Evolutionary conservation across 495 filamentous ascomycete genomes (phyloP).

Genomic region (Aspergillus incahuasiensis): DNA sequence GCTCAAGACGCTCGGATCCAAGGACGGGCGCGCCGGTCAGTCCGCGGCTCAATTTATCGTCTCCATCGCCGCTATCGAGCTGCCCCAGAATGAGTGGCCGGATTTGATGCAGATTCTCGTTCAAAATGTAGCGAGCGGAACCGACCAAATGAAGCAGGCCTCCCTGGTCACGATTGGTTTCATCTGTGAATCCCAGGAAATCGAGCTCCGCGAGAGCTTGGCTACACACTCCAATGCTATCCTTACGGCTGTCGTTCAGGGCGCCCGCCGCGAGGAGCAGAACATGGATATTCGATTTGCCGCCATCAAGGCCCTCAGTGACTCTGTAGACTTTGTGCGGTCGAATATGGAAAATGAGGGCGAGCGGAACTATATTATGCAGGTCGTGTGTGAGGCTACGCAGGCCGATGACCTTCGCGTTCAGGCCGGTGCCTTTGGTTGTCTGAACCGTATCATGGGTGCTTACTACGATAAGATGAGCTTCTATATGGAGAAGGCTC

Average conservation of each 20-base stretch:
- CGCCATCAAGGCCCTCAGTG: slow-evolving; percentile 88
- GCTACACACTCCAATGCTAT: slow-evolving; percentile 92
- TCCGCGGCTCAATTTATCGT: slow-evolving; percentile 92
- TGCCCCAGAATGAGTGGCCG: slow-evolving; percentile 91
- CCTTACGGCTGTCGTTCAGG: slow-evolving; percentile 94
- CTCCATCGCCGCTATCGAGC: slow-evolving; percentile 89
- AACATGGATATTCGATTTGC: slow-evolving; percentile 86
- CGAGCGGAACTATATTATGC: slow-evolving; percentile 99
- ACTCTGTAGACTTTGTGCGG: slow-evolving; percentile 95
- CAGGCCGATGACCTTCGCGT: slow-evolving; percentile 84
- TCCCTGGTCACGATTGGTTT: slow-evolving; percentile 93
- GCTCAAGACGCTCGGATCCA: slow-evolving; percentile 73
- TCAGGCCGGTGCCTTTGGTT: slow-evolving; percentile 93
- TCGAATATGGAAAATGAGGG: slow-evolving; percentile 99
- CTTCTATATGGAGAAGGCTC: slow-evolving; percentile 99
- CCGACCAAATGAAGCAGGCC: slow-evolving; percentile 83
- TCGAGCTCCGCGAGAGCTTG: slow-evolving; percentile 76
- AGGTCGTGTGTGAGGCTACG: slow-evolving; percentile 97
- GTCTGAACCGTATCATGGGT: slow-evolving; percentile 95
- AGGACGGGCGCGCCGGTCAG: slow-evolving; percentile 73
- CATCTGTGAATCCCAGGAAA: slow-evolving; percentile 93
- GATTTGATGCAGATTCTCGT: slow-evolving; percentile 87
- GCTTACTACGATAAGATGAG: slow-evolving; percentile 99
- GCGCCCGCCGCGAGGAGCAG: slow-evolving; percentile 89
- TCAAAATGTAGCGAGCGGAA: slow-evolving; percentile 82